A percentile compares a stretch with the other conserved stretches of the same genome.
These are phyloP conservation scores for Athelia sp. DNA, from an alignment of 1,284 basidiomycete species.

Conservation along the genomic window DNA sequence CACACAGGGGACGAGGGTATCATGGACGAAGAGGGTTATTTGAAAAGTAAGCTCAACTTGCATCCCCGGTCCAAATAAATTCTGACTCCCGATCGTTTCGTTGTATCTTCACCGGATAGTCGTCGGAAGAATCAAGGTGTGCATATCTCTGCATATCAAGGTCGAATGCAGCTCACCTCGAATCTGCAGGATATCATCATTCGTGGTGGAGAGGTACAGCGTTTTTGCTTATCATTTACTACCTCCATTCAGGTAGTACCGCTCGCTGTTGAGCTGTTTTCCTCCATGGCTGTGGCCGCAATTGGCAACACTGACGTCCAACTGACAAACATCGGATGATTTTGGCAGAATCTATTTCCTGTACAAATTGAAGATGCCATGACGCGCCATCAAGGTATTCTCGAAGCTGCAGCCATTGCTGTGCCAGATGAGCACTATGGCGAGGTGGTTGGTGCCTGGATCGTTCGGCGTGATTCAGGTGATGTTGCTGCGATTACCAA, in stretches of 20 bases:
- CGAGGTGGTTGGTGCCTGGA: conserved; percentile 78
- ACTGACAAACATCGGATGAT: neutral
- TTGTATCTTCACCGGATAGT: no score
- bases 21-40: conserved; percentile 80
- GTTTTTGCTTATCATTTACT: neutral
- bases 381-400: conserved; percentile 55
- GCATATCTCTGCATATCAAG: conserved; percentile 5
- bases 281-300: neutral
- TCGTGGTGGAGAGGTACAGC: conserved; percentile 72
- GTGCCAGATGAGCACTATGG: conserved; percentile 71
- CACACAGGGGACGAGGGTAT: conserved; percentile 81
- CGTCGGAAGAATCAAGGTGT: conserved; percentile 71
- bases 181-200: conserved; percentile 75
- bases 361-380: conserved; percentile 82
- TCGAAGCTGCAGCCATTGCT: conserved; percentile 71
- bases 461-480: conserved; percentile 44
- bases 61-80: conserved; percentile 8
- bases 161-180: neutral
- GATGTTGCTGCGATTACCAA: conserved; percentile 28
- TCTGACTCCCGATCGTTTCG: no score
- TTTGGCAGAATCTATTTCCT: conserved; percentile 72
- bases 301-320: no score
- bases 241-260: no score
- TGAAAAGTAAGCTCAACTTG: conserved; percentile 45
- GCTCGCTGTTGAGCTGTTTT: neutral